These are phyloP conservation scores for Tolypocladium capitatum DNA, from an alignment of 2,329 filamentous ascomycete species.

Conservation along the genomic window DNA sequence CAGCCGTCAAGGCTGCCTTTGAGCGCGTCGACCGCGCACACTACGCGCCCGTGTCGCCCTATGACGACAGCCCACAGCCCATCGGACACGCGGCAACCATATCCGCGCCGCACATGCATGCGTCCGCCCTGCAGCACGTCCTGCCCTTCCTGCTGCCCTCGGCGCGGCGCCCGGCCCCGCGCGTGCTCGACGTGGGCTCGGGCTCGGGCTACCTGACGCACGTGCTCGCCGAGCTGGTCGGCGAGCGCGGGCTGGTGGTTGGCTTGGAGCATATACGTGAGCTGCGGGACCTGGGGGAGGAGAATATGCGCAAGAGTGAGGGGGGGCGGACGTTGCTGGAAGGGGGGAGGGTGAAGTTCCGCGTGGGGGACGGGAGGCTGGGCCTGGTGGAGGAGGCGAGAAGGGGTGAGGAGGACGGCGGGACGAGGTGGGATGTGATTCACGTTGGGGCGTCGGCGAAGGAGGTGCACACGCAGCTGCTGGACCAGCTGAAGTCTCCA, in stretches of 20 bases:
- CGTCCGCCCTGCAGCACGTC: constrained; percentile 36
- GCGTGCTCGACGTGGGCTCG: constrained; percentile 62
- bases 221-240: constrained; percentile 68
- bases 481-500: constrained; percentile 66
- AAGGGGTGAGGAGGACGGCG: constrained; percentile 32
- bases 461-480: constrained; percentile 55
- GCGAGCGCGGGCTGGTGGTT: constrained; percentile 39
- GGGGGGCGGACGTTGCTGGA: constrained; percentile 47
- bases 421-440: constrained; percentile 71
- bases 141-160: constrained; percentile 27
- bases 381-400: constrained; percentile 39
- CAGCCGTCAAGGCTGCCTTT: constrained; percentile 68
- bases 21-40: constrained; percentile 77
- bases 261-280: constrained; percentile 62
- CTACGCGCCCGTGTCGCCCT: constrained; percentile 60
- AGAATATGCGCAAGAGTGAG: constrained; percentile 52
- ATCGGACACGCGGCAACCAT: constrained; percentile 45
- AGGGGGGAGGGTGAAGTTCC: constrained; percentile 54
- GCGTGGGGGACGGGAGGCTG: constrained; percentile 60
- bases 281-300: constrained; percentile 47
- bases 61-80: constrained; percentile 44
- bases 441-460: constrained; percentile 83
- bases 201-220: constrained; percentile 80
- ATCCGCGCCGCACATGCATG: constrained; percentile 49
- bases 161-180: constrained; percentile 19